Percentiles rank a stretch among this genome's conserved stretches.
Evolutionary conservation across 306 rosid species (phyloP).

Genomic region (Begonia masoniana): DNA sequence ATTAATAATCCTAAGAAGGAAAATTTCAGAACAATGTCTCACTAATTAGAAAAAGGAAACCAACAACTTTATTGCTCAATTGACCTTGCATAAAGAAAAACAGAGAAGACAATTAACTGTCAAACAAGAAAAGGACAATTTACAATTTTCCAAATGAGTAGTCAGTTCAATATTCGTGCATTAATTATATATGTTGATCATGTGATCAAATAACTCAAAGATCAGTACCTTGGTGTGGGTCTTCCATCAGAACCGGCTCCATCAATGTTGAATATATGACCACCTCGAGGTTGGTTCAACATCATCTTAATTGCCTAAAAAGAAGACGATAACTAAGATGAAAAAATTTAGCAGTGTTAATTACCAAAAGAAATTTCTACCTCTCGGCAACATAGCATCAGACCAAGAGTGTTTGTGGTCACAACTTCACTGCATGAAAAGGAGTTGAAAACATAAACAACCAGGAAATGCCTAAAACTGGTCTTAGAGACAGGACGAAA

Average conservation of each 20-base stretch:
- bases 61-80: no score
- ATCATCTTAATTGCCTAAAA: conserved; percentile 85
- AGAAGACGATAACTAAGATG: conserved; percentile 18
- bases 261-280: conserved; percentile 90
- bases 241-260: conserved; percentile 99
- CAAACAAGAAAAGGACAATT: neutral
- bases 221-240: conserved; percentile 80
- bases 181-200: neutral
- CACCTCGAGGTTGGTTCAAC: conserved; percentile 78
- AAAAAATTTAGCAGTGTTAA: conserved; percentile 3
- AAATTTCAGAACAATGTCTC: no score
- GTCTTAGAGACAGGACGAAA: conserved; percentile 6
- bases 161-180: no score
- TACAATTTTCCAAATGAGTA: neutral
- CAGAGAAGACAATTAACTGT: no score
- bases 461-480: conserved; percentile 1
- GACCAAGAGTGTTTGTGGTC: conserved; percentile 84
- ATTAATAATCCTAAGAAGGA: no score
- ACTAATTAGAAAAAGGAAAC: no score
- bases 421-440: conserved; percentile 75
- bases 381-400: conserved; percentile 98
- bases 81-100: no score
- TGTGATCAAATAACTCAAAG: conserved; percentile 14
- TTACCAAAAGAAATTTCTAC: conserved; percentile 24
- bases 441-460: conserved; percentile 13